Conservation (phyloP, 2,329 filamentous ascomycete species). For the Trichoderma sp. region DNA sequence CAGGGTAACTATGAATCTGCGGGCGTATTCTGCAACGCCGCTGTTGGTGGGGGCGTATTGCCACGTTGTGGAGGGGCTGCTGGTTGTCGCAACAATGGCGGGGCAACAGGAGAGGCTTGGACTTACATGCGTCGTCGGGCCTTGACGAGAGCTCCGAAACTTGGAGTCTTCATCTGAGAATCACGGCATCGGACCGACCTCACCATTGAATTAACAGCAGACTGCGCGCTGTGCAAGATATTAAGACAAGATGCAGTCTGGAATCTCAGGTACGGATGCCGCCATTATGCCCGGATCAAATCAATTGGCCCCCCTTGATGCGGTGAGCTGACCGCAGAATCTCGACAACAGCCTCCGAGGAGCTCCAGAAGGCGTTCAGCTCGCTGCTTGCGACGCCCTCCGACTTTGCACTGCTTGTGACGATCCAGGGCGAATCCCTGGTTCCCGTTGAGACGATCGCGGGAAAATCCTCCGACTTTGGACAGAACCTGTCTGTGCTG, state of each 20-base stretch:
- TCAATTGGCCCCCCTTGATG: neutral
- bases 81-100: constrained; percentile 13
- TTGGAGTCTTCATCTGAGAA: constrained; percentile 10
- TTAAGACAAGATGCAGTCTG: constrained; percentile 64
- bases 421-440: constrained; percentile 67
- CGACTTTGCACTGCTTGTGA: constrained; percentile 68
- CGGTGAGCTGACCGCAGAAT: constrained; percentile 16
- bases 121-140: constrained; percentile 19
- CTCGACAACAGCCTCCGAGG: constrained; percentile 61
- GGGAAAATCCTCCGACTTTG: constrained; percentile 56
- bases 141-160: constrained; percentile 5
- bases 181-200: neutral
- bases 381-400: constrained; percentile 58
- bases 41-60: constrained; percentile 5
- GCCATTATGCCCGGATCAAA: neutral
- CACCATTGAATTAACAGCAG: neutral
- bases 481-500: constrained; percentile 61
- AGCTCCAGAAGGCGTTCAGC: constrained; percentile 73
- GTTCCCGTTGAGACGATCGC: constrained; percentile 56
- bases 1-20: neutral
- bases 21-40: neutral
- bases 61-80: constrained; percentile 15
- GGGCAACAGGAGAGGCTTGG: constrained; percentile 4
- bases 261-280: constrained; percentile 61
- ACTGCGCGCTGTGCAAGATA: neutral